These are phyloP conservation scores for Gigaspora rosea DNA, from an alignment of 192 early-diverging fungal genomes.

Conservation along the genomic window DNA sequence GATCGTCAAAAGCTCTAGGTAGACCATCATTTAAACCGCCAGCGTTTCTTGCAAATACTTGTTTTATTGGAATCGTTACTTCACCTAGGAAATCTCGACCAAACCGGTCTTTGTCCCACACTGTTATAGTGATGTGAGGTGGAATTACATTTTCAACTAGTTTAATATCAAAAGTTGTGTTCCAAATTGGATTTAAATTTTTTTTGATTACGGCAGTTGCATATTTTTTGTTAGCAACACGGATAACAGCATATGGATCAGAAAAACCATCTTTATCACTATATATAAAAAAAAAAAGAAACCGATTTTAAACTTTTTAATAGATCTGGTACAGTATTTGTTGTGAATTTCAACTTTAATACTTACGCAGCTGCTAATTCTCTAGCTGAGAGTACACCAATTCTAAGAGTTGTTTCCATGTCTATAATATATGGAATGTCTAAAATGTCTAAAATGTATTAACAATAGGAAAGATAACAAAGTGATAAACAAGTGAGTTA, in stretches of 20 bases:
- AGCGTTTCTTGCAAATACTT: constrained; percentile 44
- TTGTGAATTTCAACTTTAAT: not conserved
- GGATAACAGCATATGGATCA: constrained; percentile 50
- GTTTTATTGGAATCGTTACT: constrained; percentile 57
- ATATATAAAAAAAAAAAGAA: not conserved
- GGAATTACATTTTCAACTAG: constrained; percentile 43
- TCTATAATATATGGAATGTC: not conserved
- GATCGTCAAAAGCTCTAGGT: constrained; percentile 56
- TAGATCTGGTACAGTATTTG: not conserved
- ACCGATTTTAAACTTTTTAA: not conserved
- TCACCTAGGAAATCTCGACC: constrained; percentile 65
- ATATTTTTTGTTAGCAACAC: constrained; percentile 60
- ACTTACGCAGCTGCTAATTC: constrained; percentile 30
- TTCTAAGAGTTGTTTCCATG: constrained; percentile 7
- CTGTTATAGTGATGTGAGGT: constrained; percentile 46
- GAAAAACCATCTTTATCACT: constrained; percentile 42
- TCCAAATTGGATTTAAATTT: constrained; percentile 71
- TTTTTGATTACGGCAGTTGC: constrained; percentile 62
- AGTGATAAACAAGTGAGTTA: not conserved
- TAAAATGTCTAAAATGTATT: not conserved
- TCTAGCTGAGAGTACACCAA: constrained; percentile 30
- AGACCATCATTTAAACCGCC: constrained; percentile 36
- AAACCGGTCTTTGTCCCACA: constrained; percentile 74
- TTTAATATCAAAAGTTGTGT: constrained; percentile 57
- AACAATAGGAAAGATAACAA: not conserved